Percentiles rank a stretch among this genome's conserved stretches.
phyloP scores from a whole-genome alignment of 2,329 filamentous ascomycete genomes.

The Diplodia corticola region DNA sequence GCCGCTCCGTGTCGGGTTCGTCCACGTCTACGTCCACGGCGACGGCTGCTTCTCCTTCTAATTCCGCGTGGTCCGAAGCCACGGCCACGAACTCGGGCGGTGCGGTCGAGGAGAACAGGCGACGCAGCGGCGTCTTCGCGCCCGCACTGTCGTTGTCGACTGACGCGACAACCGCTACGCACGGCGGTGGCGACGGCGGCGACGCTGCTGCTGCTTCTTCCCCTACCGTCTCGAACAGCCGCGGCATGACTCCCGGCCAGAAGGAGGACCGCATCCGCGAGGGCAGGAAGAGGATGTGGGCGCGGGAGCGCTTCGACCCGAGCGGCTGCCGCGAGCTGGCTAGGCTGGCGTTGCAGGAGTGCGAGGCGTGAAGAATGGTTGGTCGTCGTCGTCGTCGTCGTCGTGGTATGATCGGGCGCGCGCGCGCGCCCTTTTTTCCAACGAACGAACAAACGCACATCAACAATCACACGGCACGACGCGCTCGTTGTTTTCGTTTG shows the following conservation, averaged over 20 bases:
- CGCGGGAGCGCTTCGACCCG: slow-evolving; percentile 21
- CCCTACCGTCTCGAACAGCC: background rate
- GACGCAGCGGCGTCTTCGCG: background rate
- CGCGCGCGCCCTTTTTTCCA: no score
- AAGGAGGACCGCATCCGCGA: background rate
- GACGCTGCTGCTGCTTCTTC: background rate
- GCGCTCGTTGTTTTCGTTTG: no score
- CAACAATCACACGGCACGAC: no score
- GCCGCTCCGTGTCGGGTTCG: background rate
- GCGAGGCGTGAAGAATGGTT: background rate
- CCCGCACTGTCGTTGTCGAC: background rate
- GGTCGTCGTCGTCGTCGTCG: no score
- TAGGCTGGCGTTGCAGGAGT: slow-evolving; percentile 13
- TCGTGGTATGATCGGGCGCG: no score
- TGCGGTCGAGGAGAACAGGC: background rate
- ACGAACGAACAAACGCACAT: no score
- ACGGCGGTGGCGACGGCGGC: background rate
- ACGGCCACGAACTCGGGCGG: background rate
- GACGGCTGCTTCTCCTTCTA: background rate
- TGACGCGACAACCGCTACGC: no score
- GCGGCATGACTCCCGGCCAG: slow-evolving; percentile 17
- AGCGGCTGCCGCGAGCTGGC: slow-evolving; percentile 20
- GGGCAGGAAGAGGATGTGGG: slow-evolving; percentile 17
- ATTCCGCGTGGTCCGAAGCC: background rate
- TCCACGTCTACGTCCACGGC: background rate